Evolutionary conservation across 2,329 filamentous ascomycete genomes (phyloP).

Genomic region (Neofusicoccum cordaticola): DNA sequence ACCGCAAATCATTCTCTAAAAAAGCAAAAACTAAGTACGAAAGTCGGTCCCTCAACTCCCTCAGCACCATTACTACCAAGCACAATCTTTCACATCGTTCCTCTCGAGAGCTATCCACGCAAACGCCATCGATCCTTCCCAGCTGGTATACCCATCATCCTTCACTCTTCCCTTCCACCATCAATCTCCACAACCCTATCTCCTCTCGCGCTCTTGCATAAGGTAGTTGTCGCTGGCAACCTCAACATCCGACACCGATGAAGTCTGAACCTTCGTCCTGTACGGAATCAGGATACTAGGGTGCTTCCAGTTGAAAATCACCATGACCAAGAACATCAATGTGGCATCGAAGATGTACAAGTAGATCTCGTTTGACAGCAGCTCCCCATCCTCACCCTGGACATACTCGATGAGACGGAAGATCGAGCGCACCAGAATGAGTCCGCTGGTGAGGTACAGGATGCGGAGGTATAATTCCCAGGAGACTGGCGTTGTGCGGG

Average conservation of each 20-base stretch:
- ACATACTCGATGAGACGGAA: slow-evolving; percentile 51
- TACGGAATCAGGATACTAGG: slow-evolving; percentile 28
- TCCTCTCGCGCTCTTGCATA: neutral
- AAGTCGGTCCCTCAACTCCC: too few relatives aligned
- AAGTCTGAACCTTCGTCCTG: neutral
- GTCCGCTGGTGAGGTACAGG: slow-evolving; percentile 43
- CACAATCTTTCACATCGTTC: too few relatives aligned
- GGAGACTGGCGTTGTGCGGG: neutral
- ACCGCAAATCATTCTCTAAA: too few relatives aligned
- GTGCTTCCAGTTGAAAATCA: slow-evolving; percentile 37
- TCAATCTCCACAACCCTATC: neutral
- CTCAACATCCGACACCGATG: neutral
- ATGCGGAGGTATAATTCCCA: slow-evolving; percentile 37
- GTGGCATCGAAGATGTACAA: slow-evolving; percentile 50
- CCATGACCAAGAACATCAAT: slow-evolving; percentile 45
- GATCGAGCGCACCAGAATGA: slow-evolving; percentile 51
- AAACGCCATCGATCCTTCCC: neutral
- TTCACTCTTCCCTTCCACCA: too few relatives aligned
- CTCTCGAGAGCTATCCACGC: too few relatives aligned
- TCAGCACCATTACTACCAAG: too few relatives aligned
- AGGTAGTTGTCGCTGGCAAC: neutral
- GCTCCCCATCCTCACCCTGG: slow-evolving; percentile 43
- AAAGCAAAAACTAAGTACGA: too few relatives aligned
- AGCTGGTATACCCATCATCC: neutral
- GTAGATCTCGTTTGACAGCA: slow-evolving; percentile 45